Evolutionary conservation across 2,329 filamentous ascomycete genomes (phyloP), one percentile per base, ranked within the genome.

Genomic region (Emmonsia crescens): DNA sequence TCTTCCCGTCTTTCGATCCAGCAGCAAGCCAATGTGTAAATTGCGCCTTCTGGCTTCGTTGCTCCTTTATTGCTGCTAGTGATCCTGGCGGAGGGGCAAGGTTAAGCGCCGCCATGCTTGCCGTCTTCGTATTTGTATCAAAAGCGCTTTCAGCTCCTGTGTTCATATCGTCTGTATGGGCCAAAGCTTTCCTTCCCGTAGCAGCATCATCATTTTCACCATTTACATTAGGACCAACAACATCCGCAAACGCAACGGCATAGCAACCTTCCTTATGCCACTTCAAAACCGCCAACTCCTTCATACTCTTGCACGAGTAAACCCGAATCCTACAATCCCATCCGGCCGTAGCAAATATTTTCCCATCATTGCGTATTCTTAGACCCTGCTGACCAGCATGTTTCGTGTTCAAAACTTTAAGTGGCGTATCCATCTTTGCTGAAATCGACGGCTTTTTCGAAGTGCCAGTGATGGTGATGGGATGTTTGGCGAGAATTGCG

Each of bases 221-320:
- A 1, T 8, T 33, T 52, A 33, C 10, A 52, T 52, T 52, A 5
- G 16, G 3, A 24, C 12, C 21, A 0, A 14, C 42, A 49, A 59
- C 29, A 1, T 76, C 68, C 0, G 81, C 86, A 77, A 97, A 95
- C 0, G 85, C 86, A 21, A 89, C 82, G 3, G 89, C 84, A 75
- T 94, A 96, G 66, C 90, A 92, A 0, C 92, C 92, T 38, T 89
- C 87, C 67, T 88, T 86, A 74, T 97, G 94, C 93, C 93, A 97
- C 74, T 95, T 96, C 65, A 97, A 77, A 60, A 96, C 91, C 0
- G 93, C 94, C 12, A 97, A 75, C 74, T 97, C 92, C 69, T 87
- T 89, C 79, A 97, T 81, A 0, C 85, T 88, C 74, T 88, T 91
- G 55, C 82, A 77, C 2, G 88, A 88, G 73, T 97, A 99, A 1